Conservation (phyloP, 192 early-diverging fungal species). For the Linderina pennispora region DNA sequence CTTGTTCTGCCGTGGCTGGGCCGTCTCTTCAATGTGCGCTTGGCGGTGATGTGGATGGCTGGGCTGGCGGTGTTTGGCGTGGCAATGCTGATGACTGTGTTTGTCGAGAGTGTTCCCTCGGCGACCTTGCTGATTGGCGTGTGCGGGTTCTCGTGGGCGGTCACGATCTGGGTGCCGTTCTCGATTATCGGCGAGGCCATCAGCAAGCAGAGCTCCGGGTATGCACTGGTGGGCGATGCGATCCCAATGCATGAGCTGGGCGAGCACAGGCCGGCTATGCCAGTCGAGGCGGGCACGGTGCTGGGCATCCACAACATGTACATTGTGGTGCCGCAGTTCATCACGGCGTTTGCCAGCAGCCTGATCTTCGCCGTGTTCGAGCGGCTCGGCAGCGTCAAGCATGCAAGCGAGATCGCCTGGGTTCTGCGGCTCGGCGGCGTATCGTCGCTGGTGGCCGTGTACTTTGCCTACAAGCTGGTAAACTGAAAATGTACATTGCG, state of each 20-base stretch:
- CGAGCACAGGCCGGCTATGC: not conserved
- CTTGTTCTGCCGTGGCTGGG: slow-evolving; percentile 40
- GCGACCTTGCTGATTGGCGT: slow-evolving; percentile 68
- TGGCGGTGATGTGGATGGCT: slow-evolving; percentile 62
- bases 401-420: slow-evolving; percentile 32
- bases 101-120: slow-evolving; percentile 46
- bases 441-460: slow-evolving; percentile 22
- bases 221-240: slow-evolving; percentile 13
- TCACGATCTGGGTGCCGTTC: slow-evolving; percentile 92
- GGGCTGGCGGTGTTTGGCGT: slow-evolving; percentile 62
- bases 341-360: slow-evolving; percentile 70
- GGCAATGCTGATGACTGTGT: slow-evolving; percentile 63
- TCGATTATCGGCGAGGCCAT: slow-evolving; percentile 71
- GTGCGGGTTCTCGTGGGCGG: slow-evolving; percentile 81
- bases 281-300: slow-evolving; percentile 55
- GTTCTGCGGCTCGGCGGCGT: slow-evolving; percentile 37
- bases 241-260: slow-evolving; percentile 21
- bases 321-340: slow-evolving; percentile 90
- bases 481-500: too few relatives aligned
- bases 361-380: slow-evolving; percentile 68
- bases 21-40: slow-evolving; percentile 20
- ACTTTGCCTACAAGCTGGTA: slow-evolving; percentile 25
- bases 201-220: slow-evolving; percentile 8
- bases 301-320: slow-evolving; percentile 96
- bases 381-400: slow-evolving; percentile 11